Evolutionary conservation across 2,329 filamentous ascomycete genomes (phyloP).

Genomic region (Fusarium pseudoanthophilum): DNA sequence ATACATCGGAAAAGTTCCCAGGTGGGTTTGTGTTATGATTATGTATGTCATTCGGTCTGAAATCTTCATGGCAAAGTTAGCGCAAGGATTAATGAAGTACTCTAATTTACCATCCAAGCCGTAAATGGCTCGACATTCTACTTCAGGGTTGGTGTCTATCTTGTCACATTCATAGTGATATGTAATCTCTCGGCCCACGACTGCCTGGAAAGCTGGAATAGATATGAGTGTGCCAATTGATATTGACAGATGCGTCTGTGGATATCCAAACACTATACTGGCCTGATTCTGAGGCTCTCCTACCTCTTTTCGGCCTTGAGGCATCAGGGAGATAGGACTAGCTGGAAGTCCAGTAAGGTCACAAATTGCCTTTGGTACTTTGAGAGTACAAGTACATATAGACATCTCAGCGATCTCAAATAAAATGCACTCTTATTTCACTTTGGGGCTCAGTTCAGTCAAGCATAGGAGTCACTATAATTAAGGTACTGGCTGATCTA

Average conservation of each 20-base stretch:
- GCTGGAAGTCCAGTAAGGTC: background rate
- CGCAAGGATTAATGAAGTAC: conserved; percentile 75
- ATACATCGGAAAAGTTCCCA: conserved; percentile 76
- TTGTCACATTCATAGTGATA: conserved; percentile 77
- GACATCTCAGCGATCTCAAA: background rate
- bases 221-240: conserved; percentile 70
- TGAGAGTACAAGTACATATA: background rate
- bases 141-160: conserved; percentile 73
- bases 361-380: background rate
- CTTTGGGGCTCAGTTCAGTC: background rate
- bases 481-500: background rate
- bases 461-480: background rate
- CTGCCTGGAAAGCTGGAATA: conserved; percentile 75
- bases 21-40: conserved; percentile 69
- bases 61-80: conserved; percentile 67
- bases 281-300: background rate
- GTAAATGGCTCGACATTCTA: conserved; percentile 70
- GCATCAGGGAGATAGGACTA: background rate
- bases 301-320: background rate
- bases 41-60: conserved; percentile 68
- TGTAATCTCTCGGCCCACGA: conserved; percentile 75
- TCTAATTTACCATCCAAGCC: conserved; percentile 67
- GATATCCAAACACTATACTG: conserved; percentile 65
- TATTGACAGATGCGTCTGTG: conserved; percentile 75
- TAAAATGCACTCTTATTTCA: too few species aligned